phyloP scores from a whole-genome alignment of 495 filamentous ascomycete genomes.

The Aspergillus bertholletiae region DNA sequence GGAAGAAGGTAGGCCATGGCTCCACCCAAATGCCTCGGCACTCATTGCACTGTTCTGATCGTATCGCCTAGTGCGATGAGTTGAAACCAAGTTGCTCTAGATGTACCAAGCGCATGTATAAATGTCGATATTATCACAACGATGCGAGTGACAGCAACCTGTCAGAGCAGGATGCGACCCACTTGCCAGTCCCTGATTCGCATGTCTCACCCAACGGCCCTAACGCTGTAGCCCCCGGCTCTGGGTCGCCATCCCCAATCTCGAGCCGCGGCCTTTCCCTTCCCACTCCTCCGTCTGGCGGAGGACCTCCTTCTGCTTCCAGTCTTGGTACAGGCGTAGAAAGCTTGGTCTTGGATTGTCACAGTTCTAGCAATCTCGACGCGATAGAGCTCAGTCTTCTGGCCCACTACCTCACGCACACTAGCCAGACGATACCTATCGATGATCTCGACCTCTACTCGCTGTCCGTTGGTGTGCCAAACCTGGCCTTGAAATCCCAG shows the following conservation, averaged over 20 bases:
- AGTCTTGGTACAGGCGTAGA: constrained; percentile 1
- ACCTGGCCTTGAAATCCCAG: constrained; percentile 36
- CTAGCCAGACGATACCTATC: constrained; percentile 31
- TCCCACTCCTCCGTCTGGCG: constrained; percentile 5
- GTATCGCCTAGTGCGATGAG: constrained; percentile 21
- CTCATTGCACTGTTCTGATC: constrained; percentile 8
- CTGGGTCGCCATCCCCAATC: constrained; percentile 1
- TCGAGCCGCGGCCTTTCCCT: constrained; percentile 8
- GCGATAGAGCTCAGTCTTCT: constrained; percentile 33
- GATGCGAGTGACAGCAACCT: background rate
- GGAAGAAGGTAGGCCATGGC: constrained; percentile 25
- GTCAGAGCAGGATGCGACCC: constrained; percentile 4
- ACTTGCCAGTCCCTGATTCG: background rate
- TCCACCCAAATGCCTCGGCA: background rate
- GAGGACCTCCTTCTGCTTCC: background rate
- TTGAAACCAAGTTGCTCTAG: constrained; percentile 21
- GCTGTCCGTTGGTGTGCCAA: constrained; percentile 38
- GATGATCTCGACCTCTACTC: constrained; percentile 34
- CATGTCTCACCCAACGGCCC: constrained; percentile 1
- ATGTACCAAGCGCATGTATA: constrained; percentile 19
- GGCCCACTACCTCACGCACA: constrained; percentile 40
- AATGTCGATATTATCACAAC: constrained; percentile 19
- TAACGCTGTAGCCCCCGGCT: background rate
- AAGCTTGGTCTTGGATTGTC: background rate
- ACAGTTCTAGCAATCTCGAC: constrained; percentile 12